Evolutionary conservation across 192 early-diverging fungal genomes (phyloP), one percentile per base, ranked within the genome.

Genomic region (Coemansia sp.): DNA sequence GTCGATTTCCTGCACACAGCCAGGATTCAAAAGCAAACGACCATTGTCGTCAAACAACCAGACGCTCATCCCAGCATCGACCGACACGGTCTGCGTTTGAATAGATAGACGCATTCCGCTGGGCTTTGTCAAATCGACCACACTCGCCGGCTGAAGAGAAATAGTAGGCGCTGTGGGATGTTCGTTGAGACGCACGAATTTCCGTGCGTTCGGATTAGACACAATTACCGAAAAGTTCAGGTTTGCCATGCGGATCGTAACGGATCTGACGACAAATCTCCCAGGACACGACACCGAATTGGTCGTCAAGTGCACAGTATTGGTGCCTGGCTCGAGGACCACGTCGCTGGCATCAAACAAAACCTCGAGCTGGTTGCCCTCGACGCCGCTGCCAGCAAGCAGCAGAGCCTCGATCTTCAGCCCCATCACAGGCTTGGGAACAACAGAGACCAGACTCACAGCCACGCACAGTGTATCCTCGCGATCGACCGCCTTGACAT

Each of bases 241-340:
- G 10, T 49, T 59, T 11, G 71, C 74, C 4, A 82, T 52, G 10
- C 10, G 15, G 29, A 82, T 40, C 19, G 29, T 15, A 15, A 74
- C 71, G 1, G 67, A 40, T 0, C 59, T 43, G 40, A 82, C 62
- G 4, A 53, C 55, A 22, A 76, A 70, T 6, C 52, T 65, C 8
- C 74, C 79, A 2, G 74, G 42, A 36, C 74, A 76, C 56, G 79
- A 76, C n/a, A 66, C 60, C 4, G 59, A 25, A 34, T 68, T 64
- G 22, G 63, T 66, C 0, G 61, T 66, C 60, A 81, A 61, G 14
- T 32, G 32, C 22, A 76, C 61, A 0, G 25, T 7, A 19, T 43
- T 68, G 3, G 19, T 22, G 4, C 73, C 73, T 10, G 46, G 33
- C 9, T 14, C 29, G 10, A 80, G 35, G n/a, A 15, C 48, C 11